phyloP scores from a whole-genome alignment of 140 eudicot species.

The Cichorium intybus region DNA sequence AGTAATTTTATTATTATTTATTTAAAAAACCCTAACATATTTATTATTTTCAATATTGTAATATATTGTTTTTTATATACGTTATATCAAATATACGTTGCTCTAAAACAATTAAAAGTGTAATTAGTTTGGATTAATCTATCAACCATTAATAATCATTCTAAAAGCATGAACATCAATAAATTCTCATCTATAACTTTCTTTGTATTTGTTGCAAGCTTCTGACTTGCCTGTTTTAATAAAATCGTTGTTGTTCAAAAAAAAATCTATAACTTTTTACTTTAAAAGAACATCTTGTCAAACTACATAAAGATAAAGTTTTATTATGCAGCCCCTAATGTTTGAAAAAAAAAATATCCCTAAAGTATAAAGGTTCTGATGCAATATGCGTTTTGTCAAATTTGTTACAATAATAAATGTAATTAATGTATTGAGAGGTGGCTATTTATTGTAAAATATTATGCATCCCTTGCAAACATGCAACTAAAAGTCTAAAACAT shows the following conservation, averaged over 20 bases:
- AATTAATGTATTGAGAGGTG: slow-evolving; percentile 3
- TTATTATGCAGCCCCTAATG: neutral
- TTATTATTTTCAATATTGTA: too few relatives aligned
- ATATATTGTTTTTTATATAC: too few relatives aligned
- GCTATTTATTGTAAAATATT: neutral
- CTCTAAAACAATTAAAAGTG: neutral
- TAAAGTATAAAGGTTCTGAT: neutral
- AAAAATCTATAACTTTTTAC: neutral
- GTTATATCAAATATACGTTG: neutral
- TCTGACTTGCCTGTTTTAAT: too few relatives aligned
- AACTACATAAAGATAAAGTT: slow-evolving; percentile 21
- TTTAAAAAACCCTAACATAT: too few relatives aligned
- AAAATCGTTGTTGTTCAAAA: neutral
- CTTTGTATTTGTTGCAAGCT: slow-evolving; percentile 5
- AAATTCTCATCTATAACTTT: neutral
- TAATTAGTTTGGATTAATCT: too few relatives aligned
- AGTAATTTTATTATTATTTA: too few relatives aligned
- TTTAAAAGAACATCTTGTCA: slow-evolving; percentile 2
- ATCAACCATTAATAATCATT: neutral
- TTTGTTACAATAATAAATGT: slow-evolving; percentile 15
- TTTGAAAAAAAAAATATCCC: neutral
- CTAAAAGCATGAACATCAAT: neutral
- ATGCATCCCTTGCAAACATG: neutral
- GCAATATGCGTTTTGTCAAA: neutral
- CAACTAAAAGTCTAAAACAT: neutral